Conservation (phyloP, 208 protist species). For the Trichomonas gallinae region DNA sequence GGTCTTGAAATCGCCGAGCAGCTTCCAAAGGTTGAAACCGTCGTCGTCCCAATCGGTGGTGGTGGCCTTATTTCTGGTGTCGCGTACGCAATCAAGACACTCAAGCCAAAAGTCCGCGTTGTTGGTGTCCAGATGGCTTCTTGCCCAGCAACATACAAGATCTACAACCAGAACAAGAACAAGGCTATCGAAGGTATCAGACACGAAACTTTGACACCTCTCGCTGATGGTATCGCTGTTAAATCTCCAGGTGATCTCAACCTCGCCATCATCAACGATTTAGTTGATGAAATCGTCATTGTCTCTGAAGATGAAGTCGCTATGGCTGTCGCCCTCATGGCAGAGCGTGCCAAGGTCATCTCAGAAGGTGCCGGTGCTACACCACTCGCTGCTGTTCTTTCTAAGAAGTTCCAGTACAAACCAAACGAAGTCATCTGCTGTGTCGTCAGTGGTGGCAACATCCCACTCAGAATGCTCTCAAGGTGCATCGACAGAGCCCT, state of each 20-base stretch:
- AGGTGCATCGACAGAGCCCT: not conserved
- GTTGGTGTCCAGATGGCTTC: not conserved
- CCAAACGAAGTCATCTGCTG: not conserved
- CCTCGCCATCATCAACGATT: not conserved
- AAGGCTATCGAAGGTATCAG: not conserved
- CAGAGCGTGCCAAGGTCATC: not conserved
- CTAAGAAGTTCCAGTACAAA: not conserved
- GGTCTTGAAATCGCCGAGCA: not conserved
- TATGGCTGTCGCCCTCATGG: not conserved
- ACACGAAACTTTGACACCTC: not conserved
- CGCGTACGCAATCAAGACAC: not conserved
- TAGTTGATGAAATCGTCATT: not conserved
- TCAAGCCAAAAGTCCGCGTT: not conserved
- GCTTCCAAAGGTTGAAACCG: not conserved
- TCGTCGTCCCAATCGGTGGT: constrained; percentile 2
- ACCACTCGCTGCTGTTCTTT: not conserved
- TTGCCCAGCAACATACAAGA: not conserved
- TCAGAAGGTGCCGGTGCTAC: not conserved
- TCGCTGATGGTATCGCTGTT: not conserved
- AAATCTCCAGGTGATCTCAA: not conserved
- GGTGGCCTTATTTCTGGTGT: not conserved
- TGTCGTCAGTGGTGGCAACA: not conserved
- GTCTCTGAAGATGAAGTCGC: not conserved
- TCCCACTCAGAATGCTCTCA: not conserved
- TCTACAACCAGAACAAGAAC: not conserved